A percentile compares a stretch with the other conserved stretches of the same genome.
Evolutionary conservation across 495 filamentous ascomycete genomes (phyloP).

Genomic region (Neurospora sp.): DNA sequence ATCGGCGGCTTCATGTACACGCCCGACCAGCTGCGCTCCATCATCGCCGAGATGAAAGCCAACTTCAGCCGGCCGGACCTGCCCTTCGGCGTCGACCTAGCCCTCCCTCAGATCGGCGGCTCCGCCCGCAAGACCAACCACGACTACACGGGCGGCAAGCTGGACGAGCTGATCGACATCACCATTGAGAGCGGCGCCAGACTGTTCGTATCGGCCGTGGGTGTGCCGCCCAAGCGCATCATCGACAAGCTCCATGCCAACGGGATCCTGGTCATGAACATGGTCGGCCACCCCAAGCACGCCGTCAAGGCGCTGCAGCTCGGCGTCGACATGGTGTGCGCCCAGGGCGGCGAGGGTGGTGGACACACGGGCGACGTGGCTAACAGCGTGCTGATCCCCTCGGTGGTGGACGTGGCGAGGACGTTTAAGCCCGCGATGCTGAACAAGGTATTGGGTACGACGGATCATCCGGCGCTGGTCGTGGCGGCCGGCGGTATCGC

Average conservation of each 20-base stretch:
- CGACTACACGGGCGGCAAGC: constrained; percentile 78
- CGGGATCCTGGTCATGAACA: constrained; percentile 81
- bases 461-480: constrained; percentile 47
- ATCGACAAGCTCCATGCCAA: constrained; percentile 64
- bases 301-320: constrained; percentile 70
- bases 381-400: constrained; percentile 60
- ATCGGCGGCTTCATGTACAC: constrained; percentile 84
- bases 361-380: constrained; percentile 74
- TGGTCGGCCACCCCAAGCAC: constrained; percentile 88
- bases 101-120: constrained; percentile 75
- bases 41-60: constrained; percentile 74
- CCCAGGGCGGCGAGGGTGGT: constrained; percentile 72
- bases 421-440: constrained; percentile 46
- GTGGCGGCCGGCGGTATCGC: constrained; percentile 69
- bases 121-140: constrained; percentile 76
- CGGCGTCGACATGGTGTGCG: constrained; percentile 77
- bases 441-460: constrained; percentile 7
- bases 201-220: constrained; percentile 76
- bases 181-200: constrained; percentile 66
- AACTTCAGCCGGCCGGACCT: constrained; percentile 50
- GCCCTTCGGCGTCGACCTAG: constrained; percentile 82
- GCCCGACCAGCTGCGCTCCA: constrained; percentile 62
- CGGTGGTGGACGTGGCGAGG: constrained; percentile 62
- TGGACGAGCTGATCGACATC: constrained; percentile 74
- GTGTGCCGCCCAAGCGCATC: constrained; percentile 60